Conservation (phyloP, 768 basidiomycete species). For the Naganishia friedmannii region DNA sequence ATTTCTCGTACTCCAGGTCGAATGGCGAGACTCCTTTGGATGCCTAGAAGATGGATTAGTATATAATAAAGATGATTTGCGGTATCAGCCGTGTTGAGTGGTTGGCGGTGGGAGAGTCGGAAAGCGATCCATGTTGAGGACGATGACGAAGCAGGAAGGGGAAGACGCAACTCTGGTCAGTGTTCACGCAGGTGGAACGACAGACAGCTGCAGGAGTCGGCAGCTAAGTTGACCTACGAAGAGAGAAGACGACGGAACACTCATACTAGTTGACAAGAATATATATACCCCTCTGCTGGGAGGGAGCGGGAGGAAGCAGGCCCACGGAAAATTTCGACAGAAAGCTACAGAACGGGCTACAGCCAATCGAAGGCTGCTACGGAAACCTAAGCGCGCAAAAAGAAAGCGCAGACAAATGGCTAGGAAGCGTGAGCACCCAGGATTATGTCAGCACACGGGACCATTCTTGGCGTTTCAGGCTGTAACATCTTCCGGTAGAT, state of each 20-base stretch:
- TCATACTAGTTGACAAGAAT: background rate
- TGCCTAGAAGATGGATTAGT: background rate
- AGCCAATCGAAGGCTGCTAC: background rate
- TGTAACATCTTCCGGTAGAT: background rate
- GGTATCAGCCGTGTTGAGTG: background rate
- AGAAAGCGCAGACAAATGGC: background rate
- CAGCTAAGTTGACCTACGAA: background rate
- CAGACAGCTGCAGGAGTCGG: background rate
- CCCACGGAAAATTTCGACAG: constrained; percentile 4
- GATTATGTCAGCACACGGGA: constrained; percentile 9
- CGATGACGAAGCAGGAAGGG: background rate
- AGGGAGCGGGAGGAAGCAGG: background rate
- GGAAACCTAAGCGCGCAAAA: background rate
- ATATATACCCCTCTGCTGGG: background rate
- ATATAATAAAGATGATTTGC: background rate
- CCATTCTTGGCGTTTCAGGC: constrained; percentile 4
- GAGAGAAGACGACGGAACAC: background rate
- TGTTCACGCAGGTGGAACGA: background rate
- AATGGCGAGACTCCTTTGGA: background rate
- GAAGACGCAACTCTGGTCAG: background rate
- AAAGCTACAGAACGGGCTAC: background rate
- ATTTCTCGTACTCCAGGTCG: constrained; percentile 7
- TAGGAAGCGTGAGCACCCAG: background rate
- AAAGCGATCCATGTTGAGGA: background rate
- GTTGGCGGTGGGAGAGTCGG: background rate